Base-by-base conservation (phyloP, 257 asterid species). In the Solanum sparsipilum region DNA sequence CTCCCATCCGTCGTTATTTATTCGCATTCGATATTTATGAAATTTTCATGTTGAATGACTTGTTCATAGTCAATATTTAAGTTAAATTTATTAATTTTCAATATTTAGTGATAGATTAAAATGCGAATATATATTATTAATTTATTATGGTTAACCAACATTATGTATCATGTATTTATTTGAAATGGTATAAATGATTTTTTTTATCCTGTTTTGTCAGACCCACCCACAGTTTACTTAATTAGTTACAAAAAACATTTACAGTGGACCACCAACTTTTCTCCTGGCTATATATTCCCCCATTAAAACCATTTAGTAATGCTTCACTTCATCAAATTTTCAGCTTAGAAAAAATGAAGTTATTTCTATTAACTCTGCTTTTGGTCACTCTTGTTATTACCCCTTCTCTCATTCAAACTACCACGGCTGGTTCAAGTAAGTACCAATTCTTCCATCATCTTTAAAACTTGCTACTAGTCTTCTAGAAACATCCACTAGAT, bases 361-460 rank as follows among this genome's bases (percentile, higher is more conserved):
- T 44, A 23, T 35, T 76, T 36, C 39, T 89, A 76, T 84, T 88
- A 52, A 23, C 84, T 39, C 32, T 90, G 41, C 87, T 94, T 41
- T 88, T 93, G 58, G 23, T 88, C 41, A 35, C 93, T 87, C 91
- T 95, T 70, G 60, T 92, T 21, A 86, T 94, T 87, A 84, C 85
- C 48, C 90, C 93, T 70, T 88, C 94, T 21, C 38, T 93, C 82
- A 35, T 91, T 18, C 89, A 90, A 29, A 35, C 94, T 65, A 81
- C 95, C 12, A 5, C 39, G 87, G 93, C 94, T 83, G 90, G 81
- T 86, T 88, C 92, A 76, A 70, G 94, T 92, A 89, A 91, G 87
- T 74, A 82, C 36, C 39, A 31, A 10, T 36, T 84, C 18, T 34
- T 70, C 16, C 5, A 38, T 60, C 35, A n/a, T 44, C 15, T 44